Conservation (phyloP, 106 monocot species). For the Alisma plantagoaquatica region DNA sequence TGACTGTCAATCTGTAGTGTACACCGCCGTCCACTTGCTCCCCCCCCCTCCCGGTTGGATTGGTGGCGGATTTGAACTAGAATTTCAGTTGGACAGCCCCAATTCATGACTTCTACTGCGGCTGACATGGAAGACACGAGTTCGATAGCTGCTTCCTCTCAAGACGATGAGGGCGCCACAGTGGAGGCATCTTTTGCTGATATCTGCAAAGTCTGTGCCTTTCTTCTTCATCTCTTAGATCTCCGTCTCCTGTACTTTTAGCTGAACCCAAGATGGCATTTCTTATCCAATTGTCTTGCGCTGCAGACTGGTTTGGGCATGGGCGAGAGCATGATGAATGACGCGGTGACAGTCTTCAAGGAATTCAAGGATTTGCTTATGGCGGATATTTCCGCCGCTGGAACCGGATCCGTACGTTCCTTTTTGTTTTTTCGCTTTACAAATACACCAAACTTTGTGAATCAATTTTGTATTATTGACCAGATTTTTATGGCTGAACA, state of each 20-base stretch:
- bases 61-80: no score
- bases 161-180: not conserved
- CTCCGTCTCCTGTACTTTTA: not conserved
- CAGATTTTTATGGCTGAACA: not conserved
- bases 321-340: not conserved
- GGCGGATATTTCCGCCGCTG: not conserved
- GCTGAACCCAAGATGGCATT: no score
- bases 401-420: not conserved
- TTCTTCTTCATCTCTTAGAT: not conserved
- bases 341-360: not conserved
- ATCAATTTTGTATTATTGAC: not conserved
- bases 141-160: no score
- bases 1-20: no score
- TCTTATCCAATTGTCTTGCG: not conserved
- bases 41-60: no score
- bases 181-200: not conserved
- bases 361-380: not conserved
- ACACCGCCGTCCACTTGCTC: no score
- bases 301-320: not conserved
- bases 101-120: no score
- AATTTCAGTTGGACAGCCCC: no score
- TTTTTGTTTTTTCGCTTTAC: not conserved
- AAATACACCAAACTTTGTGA: not conserved
- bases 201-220: not conserved
- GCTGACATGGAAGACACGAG: no score